phyloP scores from a whole-genome alignment of 257 asterid species.

The Jacaranda copaia region DNA sequence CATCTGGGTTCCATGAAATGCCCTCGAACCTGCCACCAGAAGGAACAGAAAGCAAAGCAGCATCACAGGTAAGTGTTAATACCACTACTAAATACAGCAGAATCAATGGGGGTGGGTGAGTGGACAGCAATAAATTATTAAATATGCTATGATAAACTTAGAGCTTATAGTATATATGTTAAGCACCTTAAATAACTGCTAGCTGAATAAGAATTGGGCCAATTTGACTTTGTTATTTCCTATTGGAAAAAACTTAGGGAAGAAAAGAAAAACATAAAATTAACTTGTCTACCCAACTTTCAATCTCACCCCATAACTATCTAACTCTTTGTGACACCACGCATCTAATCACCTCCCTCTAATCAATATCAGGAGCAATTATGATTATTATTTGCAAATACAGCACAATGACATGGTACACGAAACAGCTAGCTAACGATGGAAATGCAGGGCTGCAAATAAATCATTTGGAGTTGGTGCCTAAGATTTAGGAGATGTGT shows the following conservation, averaged over 20 bases:
- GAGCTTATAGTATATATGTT: slow-evolving; percentile 12
- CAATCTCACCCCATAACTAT: background rate
- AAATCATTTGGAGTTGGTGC: background rate
- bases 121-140: background rate
- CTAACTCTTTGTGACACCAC: background rate
- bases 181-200: background rate
- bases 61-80: background rate
- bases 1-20: slow-evolving; percentile 88
- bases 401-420: background rate
- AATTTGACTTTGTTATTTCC: background rate
- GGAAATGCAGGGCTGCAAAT: no score
- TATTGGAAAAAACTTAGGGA: background rate
- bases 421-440: background rate
- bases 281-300: background rate
- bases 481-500: background rate
- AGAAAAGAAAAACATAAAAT: background rate
- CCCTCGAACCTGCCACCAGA: slow-evolving; percentile 87
- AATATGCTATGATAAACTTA: background rate
- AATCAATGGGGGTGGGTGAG: background rate
- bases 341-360: background rate
- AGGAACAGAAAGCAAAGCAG: slow-evolving; percentile 9
- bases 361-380: no score
- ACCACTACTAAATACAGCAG: slow-evolving; percentile 8
- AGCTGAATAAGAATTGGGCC: background rate
- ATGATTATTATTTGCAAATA: background rate